Conservation (phyloP, 2,329 filamentous ascomycete species). For the Lachnum nothofagi region DNA sequence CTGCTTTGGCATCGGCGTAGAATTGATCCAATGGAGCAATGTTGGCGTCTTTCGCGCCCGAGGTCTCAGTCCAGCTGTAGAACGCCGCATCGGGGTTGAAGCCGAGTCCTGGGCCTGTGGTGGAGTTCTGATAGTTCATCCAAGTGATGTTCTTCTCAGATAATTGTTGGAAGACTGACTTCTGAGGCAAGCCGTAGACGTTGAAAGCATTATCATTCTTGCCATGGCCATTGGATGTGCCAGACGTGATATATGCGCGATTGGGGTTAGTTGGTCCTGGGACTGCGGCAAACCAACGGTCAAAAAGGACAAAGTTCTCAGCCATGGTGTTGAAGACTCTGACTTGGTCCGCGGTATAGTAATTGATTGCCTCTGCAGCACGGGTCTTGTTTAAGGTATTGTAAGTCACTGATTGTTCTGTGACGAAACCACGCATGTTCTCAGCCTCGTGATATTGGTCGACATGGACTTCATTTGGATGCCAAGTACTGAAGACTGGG, state of each 20-base stretch:
- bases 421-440: conserved; percentile 39
- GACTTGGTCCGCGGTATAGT: conserved; percentile 39
- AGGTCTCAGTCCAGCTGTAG: conserved; percentile 39
- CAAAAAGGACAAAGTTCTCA: conserved; percentile 41
- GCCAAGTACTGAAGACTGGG: conserved; percentile 35
- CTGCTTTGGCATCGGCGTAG: conserved; percentile 40
- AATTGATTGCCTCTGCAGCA: conserved; percentile 40
- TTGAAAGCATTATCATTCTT: conserved; percentile 34
- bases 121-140: conserved; percentile 44
- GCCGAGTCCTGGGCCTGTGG: conserved; percentile 29
- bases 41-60: conserved; percentile 33
- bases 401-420: conserved; percentile 38
- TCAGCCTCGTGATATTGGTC: conserved; percentile 16
- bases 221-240: conserved; percentile 38
- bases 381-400: conserved; percentile 34
- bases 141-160: conserved; percentile 38
- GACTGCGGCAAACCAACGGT: conserved; percentile 39
- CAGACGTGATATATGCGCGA: conserved; percentile 34
- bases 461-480: conserved; percentile 30
- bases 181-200: conserved; percentile 34
- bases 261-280: conserved; percentile 37
- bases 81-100: conserved; percentile 41
- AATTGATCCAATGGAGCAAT: conserved; percentile 38
- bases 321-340: conserved; percentile 38
- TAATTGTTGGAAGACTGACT: conserved; percentile 38